A percentile compares a stretch with the other conserved stretches of the same genome.
Conservation (phyloP, 805 yeast species). For the Isabelozyma heimii region DNA sequence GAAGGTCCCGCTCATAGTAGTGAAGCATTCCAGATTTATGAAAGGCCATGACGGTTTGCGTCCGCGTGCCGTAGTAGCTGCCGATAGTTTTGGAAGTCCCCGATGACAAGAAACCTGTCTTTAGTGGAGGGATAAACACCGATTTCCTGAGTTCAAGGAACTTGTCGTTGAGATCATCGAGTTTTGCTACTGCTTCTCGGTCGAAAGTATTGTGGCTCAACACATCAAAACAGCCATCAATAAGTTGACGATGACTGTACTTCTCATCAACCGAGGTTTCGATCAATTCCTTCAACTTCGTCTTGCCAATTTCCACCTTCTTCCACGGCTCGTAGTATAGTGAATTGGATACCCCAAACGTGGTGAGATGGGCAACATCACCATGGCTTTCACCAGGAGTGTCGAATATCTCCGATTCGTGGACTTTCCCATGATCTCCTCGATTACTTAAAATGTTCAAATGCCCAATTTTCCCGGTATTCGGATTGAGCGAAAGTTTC, state of each 20-base stretch:
- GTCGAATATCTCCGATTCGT: constrained; percentile 11
- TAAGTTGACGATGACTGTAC: constrained; percentile 37
- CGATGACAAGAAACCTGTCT: constrained; percentile 13
- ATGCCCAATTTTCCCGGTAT: constrained; percentile 24
- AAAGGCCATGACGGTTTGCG: constrained; percentile 74
- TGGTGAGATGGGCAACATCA: constrained; percentile 22
- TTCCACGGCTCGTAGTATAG: constrained; percentile 70
- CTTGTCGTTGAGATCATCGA: constrained; percentile 18
- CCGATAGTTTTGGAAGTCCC: constrained; percentile 32
- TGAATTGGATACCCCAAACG: constrained; percentile 69
- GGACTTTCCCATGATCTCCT: constrained; percentile 38
- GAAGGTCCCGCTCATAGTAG: constrained; percentile 62
- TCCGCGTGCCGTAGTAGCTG: constrained; percentile 76
- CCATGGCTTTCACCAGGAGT: constrained; percentile 14
- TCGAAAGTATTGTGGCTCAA: constrained; percentile 46
- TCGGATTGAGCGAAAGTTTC: constrained; percentile 24
- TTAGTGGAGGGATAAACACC: constrained; percentile 71
- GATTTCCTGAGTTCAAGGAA: constrained; percentile 48
- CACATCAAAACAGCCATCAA: constrained; percentile 51
- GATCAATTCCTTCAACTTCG: constrained; percentile 19
- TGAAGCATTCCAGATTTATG: constrained; percentile 49
- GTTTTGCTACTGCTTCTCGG: constrained; percentile 5
- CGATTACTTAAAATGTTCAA: constrained; percentile 51
- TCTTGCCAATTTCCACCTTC: constrained; percentile 56
- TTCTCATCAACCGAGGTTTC: constrained; percentile 10